phyloP scores from a whole-genome alignment of 805 yeast species.

The Saccharomycopsis selenospora region DNA sequence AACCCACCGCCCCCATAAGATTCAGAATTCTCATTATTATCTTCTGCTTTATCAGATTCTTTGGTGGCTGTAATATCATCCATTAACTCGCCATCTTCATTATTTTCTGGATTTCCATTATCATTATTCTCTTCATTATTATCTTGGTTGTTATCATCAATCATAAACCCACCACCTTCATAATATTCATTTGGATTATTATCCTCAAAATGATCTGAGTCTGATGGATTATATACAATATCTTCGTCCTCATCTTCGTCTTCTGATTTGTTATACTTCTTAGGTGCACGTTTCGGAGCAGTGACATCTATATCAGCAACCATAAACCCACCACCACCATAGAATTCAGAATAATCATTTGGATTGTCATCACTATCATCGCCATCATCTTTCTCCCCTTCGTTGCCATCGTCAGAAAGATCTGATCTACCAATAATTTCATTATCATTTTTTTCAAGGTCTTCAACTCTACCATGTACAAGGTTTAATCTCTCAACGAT shows the following conservation, averaged over 20 bases:
- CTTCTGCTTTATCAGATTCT: slow-evolving; percentile 2
- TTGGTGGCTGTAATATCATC: slow-evolving; percentile 12
- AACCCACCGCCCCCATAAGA: slow-evolving; percentile 27
- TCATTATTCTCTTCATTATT: slow-evolving; percentile 13
- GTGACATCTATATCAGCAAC: slow-evolving; percentile 1
- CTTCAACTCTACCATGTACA: slow-evolving; percentile 40
- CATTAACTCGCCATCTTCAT: slow-evolving; percentile 5
- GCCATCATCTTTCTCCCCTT: slow-evolving; percentile 15
- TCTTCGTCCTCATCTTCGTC: background rate
- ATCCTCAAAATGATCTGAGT: background rate
- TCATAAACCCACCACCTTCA: slow-evolving; percentile 7
- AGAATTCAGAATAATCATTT: slow-evolving; percentile 8
- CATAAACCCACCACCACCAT: slow-evolving; percentile 5
- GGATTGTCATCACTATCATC: slow-evolving; percentile 21
- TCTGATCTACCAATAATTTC: slow-evolving; percentile 4
- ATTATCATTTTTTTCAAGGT: slow-evolving; percentile 14
- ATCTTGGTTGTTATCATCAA: slow-evolving; percentile 7
- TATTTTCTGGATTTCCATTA: slow-evolving; percentile 5
- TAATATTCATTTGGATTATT: background rate
- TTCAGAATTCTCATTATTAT: slow-evolving; percentile 10
- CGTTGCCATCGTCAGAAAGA: slow-evolving; percentile 21
- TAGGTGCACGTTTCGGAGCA: background rate
- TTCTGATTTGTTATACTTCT: slow-evolving; percentile 1
- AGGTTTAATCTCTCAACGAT: slow-evolving; percentile 40
- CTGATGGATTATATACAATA: no score